A percentile compares a stretch with the other conserved stretches of the same genome.
Evolutionary conservation across 2,329 filamentous ascomycete species (phyloP).

Genomic region (Diplodia sapinea): DNA sequence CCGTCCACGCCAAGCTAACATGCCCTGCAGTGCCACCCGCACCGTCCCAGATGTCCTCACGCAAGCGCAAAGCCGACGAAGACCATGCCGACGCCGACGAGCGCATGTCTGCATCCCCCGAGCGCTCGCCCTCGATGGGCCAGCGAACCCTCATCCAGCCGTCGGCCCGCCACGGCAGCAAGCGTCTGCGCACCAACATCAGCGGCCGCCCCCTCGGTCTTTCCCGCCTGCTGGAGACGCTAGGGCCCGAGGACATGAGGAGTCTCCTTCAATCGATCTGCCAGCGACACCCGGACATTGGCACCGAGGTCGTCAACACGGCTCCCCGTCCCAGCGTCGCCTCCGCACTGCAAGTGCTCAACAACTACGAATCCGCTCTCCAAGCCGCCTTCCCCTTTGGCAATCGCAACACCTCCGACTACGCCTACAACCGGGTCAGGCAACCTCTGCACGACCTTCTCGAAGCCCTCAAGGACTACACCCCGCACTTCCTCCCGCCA

Average conservation of each 20-base stretch:
- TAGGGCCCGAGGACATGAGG: slow-evolving; percentile 83
- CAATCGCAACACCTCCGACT: slow-evolving; percentile 84
- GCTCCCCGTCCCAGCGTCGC: slow-evolving; percentile 87
- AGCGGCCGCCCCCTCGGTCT: slow-evolving; percentile 69
- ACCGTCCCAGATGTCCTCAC: slow-evolving; percentile 54
- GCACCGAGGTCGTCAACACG: slow-evolving; percentile 79
- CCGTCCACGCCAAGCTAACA: slow-evolving; percentile 33
- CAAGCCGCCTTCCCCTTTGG: slow-evolving; percentile 83
- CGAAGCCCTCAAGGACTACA: slow-evolving; percentile 91
- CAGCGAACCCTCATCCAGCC: slow-evolving; percentile 66
- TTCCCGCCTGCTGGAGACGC: slow-evolving; percentile 87
- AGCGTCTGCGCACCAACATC: slow-evolving; percentile 71
- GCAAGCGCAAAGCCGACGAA: slow-evolving; percentile 89
- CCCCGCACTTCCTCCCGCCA: slow-evolving; percentile 91
- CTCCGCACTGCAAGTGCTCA: slow-evolving; percentile 79
- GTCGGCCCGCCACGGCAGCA: slow-evolving; percentile 60
- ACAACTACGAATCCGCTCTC: slow-evolving; percentile 79
- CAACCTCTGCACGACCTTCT: slow-evolving; percentile 80
- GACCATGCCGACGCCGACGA: slow-evolving; percentile 68
- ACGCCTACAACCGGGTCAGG: slow-evolving; percentile 91
- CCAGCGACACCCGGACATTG: slow-evolving; percentile 84
- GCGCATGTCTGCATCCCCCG: slow-evolving; percentile 90
- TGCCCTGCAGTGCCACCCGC: slow-evolving; percentile 46
- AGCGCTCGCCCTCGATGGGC: slow-evolving; percentile 77
- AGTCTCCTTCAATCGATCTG: slow-evolving; percentile 89